These are phyloP conservation scores for Boletus tomentosulus DNA, from an alignment of 768 basidiomycete species.

Conservation along the genomic window DNA sequence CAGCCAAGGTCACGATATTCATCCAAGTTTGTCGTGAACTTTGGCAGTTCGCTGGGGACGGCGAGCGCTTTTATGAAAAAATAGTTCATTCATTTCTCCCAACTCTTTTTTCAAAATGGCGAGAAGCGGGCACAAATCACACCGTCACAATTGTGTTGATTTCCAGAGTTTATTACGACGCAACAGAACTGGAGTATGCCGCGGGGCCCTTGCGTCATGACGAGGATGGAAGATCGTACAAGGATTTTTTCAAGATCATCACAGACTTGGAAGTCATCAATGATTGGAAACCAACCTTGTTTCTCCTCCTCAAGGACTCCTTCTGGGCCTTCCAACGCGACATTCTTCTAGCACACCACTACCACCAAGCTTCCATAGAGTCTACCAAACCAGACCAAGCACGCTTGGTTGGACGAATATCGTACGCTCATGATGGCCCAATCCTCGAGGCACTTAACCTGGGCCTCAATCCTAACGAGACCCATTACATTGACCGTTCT, in stretches of 20 bases:
- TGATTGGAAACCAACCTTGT: conserved; percentile 85
- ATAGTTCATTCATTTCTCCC: conserved; percentile 97
- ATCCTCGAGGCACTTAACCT: conserved; percentile 95
- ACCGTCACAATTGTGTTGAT: conserved; percentile 93
- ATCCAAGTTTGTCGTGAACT: conserved; percentile 95
- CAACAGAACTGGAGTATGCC: conserved; percentile 73
- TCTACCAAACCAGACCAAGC: conserved; percentile 44
- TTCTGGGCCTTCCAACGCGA: conserved; percentile 91
- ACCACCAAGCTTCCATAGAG: conserved; percentile 64
- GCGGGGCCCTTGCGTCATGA: conserved; percentile 76
- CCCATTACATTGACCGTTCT: conserved; percentile 93
- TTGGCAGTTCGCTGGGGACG: conserved; percentile 96
- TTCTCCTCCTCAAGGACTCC: conserved; percentile 80
- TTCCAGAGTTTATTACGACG: conserved; percentile 86
- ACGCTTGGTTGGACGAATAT: conserved; percentile 73
- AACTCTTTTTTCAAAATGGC: conserved; percentile 81
- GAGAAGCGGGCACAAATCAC: conserved; percentile 81
- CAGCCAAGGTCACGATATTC: conserved; percentile 89
- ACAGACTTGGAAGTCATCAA: conserved; percentile 85
- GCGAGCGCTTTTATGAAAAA: conserved; percentile 94
- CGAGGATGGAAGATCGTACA: conserved; percentile 78
- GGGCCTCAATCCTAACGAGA: conserved; percentile 87
- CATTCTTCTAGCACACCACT: conserved; percentile 85
- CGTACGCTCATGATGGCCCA: conserved; percentile 89
- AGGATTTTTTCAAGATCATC: conserved; percentile 95